A percentile compares a stretch with the other conserved stretches of the same genome.
Conservation (phyloP, 331 rosid genomes). For the Phaseolus coccineus region DNA sequence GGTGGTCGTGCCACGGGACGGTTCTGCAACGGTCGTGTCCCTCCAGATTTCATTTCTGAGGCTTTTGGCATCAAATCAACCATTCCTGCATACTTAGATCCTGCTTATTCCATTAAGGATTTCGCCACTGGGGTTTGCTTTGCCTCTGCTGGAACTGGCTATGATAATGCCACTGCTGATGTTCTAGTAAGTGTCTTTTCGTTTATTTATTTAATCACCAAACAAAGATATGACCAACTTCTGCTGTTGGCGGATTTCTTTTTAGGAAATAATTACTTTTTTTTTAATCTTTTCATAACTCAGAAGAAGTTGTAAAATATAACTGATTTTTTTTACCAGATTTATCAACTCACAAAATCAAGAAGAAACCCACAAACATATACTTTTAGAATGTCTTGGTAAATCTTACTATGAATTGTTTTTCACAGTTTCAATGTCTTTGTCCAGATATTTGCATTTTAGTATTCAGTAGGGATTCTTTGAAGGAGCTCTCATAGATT, state of each 20-base stretch:
- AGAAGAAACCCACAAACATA: neutral
- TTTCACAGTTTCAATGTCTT: too few species aligned
- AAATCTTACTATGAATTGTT: too few species aligned
- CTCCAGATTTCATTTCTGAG: conserved; percentile 76
- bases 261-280: too few species aligned
- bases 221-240: neutral
- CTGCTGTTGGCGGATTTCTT: too few species aligned
- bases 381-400: too few species aligned
- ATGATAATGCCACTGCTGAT: conserved; percentile 75
- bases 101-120: conserved; percentile 64
- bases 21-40: conserved; percentile 77
- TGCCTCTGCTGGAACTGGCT: conserved; percentile 99
- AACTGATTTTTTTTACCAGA: too few species aligned
- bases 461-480: too few species aligned
- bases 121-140: conserved; percentile 90
- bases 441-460: too few species aligned
- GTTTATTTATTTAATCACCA: neutral
- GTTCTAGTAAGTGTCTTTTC: conserved; percentile 63
- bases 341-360: too few species aligned
- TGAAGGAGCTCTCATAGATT: too few species aligned
- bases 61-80: conserved; percentile 61
- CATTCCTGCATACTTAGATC: conserved; percentile 87
- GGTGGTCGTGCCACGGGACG: conserved; percentile 83
- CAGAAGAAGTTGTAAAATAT: too few species aligned
- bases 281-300: too few species aligned